Base-by-base conservation (phyloP, 805 yeast species). In the Candida fluviatilis region DNA sequence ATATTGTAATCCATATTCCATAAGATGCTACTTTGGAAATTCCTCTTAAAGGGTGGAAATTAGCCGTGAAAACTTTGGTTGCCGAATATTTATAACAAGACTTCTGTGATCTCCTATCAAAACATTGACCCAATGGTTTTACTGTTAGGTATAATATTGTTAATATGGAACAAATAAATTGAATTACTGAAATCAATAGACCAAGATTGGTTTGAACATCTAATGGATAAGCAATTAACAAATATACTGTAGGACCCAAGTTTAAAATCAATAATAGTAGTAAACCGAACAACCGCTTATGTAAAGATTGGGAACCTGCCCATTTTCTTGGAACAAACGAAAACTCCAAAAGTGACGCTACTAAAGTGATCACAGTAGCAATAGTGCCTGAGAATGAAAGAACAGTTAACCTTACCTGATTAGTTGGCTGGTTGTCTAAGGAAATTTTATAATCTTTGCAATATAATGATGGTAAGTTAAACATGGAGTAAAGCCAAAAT, bases 401-500 rank as follows among this genome's bases (percentile, higher is more conserved):
- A 0, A 78, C 73, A 0, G 88, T 66, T 16, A 82, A 52, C 13
- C 68, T 66, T 0, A 78, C 69, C 39, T 80, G 80, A 3, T 58
- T 42, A 1, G 81, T 67, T 1, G 95, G 95, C 23, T 73, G 74
- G 52, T 76, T 81, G 49, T 84, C 73, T 33, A 67, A 46, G 5
- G 66, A 53, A 28, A 75, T 78, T 36, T 64, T 64, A 51, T 82
- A 84, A 37, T 75, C 62, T 27, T 62, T 60, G 0, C 88, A 81
- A 55, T 82, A 85, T 19, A 86, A 62, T 0, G 84, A 73, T 1
- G 85, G 80, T 0, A 89, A 67, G 54, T 86, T 84, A 54, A 73
- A 75, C 31, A 81, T 56, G 0, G 89, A 82, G 52, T 79, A 86
- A 40, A 78, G 76, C 95, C 95, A 86, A 56, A 83, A 86, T 24